These are phyloP conservation scores for Triangularia setosa DNA, from an alignment of 2,329 filamentous ascomycete genomes.

Conservation along the genomic window DNA sequence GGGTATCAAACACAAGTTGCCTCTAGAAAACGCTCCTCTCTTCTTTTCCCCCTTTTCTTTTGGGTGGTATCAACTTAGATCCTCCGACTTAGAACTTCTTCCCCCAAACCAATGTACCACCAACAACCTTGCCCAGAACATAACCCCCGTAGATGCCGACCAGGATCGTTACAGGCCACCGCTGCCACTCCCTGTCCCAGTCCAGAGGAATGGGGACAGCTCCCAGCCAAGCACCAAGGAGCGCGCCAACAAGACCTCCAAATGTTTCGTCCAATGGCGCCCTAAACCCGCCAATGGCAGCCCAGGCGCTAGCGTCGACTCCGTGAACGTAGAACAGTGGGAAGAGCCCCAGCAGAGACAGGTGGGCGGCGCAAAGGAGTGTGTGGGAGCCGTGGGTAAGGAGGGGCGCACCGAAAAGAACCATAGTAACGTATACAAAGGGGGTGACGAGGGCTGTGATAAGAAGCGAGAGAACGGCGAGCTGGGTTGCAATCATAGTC, in stretches of 20 bases:
- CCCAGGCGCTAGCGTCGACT: conserved; percentile 68
- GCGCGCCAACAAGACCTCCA: conserved; percentile 73
- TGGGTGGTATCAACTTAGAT: background rate
- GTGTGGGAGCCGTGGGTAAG: conserved; percentile 79
- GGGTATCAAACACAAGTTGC: background rate
- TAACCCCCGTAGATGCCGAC: conserved; percentile 79
- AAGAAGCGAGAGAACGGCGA: conserved; percentile 39
- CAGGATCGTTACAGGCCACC: conserved; percentile 90
- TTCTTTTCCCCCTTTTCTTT: background rate
- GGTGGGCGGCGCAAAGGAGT: conserved; percentile 72
- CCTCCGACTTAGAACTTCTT: conserved; percentile 35
- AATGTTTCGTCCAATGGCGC: conserved; percentile 79
- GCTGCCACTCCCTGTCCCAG: conserved; percentile 99
- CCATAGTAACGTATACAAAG: conserved; percentile 56
- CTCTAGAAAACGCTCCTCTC: background rate
- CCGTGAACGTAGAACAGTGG: conserved; percentile 85
- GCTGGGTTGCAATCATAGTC: conserved; percentile 32
- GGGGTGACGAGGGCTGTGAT: conserved; percentile 71
- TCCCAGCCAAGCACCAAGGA: conserved; percentile 84
- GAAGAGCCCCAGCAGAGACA: conserved; percentile 72
- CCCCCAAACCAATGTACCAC: conserved; percentile 48
- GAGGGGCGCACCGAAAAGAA: conserved; percentile 89
- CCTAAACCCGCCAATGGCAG: conserved; percentile 61
- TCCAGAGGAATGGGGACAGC: conserved; percentile 94
- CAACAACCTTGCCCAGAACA: conserved; percentile 62